A percentile compares a stretch with the other conserved stretches of the same genome.
These are phyloP conservation scores for Fusarium mangiferae DNA, from an alignment of 2,329 filamentous ascomycete genomes.

Conservation along the genomic window DNA sequence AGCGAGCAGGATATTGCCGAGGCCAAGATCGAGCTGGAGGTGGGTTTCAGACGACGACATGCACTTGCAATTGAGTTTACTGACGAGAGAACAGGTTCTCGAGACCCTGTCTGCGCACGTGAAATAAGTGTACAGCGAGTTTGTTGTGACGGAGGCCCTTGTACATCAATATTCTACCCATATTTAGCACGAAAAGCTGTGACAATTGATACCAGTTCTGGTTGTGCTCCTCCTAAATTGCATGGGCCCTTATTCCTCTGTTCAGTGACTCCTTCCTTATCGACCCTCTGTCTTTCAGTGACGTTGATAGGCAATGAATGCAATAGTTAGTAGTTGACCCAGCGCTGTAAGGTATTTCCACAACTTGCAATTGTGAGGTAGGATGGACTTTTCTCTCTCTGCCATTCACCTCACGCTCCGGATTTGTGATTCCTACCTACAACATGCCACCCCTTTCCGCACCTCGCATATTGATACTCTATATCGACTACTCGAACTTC, in stretches of 20 bases:
- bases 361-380: conserved; percentile 3
- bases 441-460: conserved; percentile 15
- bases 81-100: conserved; percentile 71
- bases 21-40: conserved; percentile 99
- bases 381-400: conserved; percentile 2
- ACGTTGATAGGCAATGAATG: conserved; percentile 4
- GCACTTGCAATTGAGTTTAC: conserved; percentile 29
- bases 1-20: conserved; percentile 98
- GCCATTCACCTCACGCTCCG: not conserved
- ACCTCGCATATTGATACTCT: conserved; percentile 12
- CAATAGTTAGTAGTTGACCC: conserved; percentile 7
- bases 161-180: conserved; percentile 55
- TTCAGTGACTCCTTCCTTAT: conserved; percentile 33
- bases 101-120: conserved; percentile 84
- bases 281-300: not conserved
- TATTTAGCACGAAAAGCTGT: conserved; percentile 49
- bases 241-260: conserved; percentile 22
- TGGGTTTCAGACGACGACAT: conserved; percentile 51
- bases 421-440: not conserved
- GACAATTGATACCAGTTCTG: conserved; percentile 51
- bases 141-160: conserved; percentile 54
- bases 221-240: conserved; percentile 42
- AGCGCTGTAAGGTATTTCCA: conserved; percentile 6
- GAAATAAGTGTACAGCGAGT: conserved; percentile 74
- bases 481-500: conserved; percentile 17